phyloP scores from a whole-genome alignment of 2,329 filamentous ascomycete species.

The Dendrostoma leiphaemia region DNA sequence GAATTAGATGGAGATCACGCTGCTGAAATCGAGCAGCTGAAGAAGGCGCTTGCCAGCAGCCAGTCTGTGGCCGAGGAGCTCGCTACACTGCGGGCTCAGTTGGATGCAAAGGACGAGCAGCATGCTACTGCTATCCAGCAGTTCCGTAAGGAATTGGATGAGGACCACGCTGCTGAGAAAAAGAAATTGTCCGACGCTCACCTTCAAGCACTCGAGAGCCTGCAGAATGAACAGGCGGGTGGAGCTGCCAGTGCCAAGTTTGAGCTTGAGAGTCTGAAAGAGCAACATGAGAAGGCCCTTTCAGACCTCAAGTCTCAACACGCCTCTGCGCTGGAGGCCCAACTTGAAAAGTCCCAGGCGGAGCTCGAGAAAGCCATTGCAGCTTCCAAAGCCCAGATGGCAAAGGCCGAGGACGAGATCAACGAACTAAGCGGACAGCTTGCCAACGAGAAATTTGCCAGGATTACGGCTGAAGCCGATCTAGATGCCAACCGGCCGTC shows the following conservation, averaged over 20 bases:
- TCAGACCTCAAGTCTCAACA: slow-evolving; percentile 43
- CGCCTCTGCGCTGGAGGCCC: slow-evolving; percentile 31
- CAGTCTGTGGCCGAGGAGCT: slow-evolving; percentile 30
- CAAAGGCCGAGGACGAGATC: slow-evolving; percentile 45
- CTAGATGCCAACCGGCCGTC: slow-evolving; percentile 58
- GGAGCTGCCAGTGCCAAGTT: slow-evolving; percentile 33
- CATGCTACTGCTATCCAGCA: slow-evolving; percentile 35
- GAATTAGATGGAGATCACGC: slow-evolving; percentile 39
- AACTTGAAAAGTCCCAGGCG: slow-evolving; percentile 34
- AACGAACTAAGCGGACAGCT: slow-evolving; percentile 52
- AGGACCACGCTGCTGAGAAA: slow-evolving; percentile 43
- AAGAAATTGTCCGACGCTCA: slow-evolving; percentile 44
- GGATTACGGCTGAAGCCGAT: slow-evolving; percentile 57
- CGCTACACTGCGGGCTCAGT: slow-evolving; percentile 28
- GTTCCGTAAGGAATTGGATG: slow-evolving; percentile 40
- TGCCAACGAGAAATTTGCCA: slow-evolving; percentile 59
- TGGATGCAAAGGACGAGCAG: slow-evolving; percentile 33
- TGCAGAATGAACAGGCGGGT: slow-evolving; percentile 34
- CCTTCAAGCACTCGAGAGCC: slow-evolving; percentile 37
- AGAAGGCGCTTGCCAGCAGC: slow-evolving; percentile 32
- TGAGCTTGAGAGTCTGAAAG: slow-evolving; percentile 36
- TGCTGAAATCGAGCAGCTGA: slow-evolving; percentile 40
- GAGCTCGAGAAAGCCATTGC: slow-evolving; percentile 36
- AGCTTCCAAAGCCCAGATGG: slow-evolving; percentile 38
- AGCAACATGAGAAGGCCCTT: slow-evolving; percentile 35